A percentile compares a stretch with the other conserved stretches of the same genome.
These are phyloP conservation scores for Pseudogymnoascus sp. DNA, from an alignment of 2,329 filamentous ascomycete genomes.

Conservation along the genomic window DNA sequence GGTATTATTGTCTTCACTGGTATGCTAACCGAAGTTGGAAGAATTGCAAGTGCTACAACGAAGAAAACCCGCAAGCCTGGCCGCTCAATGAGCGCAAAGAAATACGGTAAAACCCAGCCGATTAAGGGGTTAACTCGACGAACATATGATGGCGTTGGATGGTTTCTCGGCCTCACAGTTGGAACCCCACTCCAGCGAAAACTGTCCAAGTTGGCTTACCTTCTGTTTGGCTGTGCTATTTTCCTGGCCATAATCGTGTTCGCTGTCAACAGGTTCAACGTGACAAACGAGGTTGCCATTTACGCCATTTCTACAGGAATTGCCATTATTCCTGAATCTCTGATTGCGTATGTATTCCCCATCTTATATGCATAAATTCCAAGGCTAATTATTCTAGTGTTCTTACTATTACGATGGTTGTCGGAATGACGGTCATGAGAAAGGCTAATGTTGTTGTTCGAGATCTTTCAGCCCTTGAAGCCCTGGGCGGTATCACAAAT, in stretches of 20 bases:
- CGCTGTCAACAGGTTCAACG: slow-evolving; percentile 39
- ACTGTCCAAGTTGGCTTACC: slow-evolving; percentile 56
- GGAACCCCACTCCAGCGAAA: slow-evolving; percentile 61
- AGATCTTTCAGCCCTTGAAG: slow-evolving; percentile 50
- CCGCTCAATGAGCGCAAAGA: slow-evolving; percentile 38
- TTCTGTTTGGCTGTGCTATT: slow-evolving; percentile 52
- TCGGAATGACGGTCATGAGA: slow-evolving; percentile 40
- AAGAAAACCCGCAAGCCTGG: slow-evolving; percentile 47
- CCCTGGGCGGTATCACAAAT: slow-evolving; percentile 63
- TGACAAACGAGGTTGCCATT: slow-evolving; percentile 51
- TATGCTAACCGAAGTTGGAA: slow-evolving; percentile 51
- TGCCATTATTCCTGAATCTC: slow-evolving; percentile 56
- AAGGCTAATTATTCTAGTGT: slow-evolving; percentile 38
- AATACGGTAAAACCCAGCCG: slow-evolving; percentile 37
- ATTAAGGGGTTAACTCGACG: slow-evolving; percentile 44
- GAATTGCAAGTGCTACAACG: slow-evolving; percentile 44
- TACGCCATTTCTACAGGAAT: slow-evolving; percentile 39
- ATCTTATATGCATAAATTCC: background rate
- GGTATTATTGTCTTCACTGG: slow-evolving; percentile 48
- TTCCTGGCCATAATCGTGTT: slow-evolving; percentile 35
- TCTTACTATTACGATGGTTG: slow-evolving; percentile 48
- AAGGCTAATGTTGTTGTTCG: slow-evolving; percentile 41
- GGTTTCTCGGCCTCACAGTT: slow-evolving; percentile 51
- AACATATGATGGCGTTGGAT: slow-evolving; percentile 41
- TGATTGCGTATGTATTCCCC: slow-evolving; percentile 31